A percentile compares a stretch with the other conserved stretches of the same genome.
phyloP scores from a whole-genome alignment of 179 eudicot species.

The Camellia oleifera region DNA sequence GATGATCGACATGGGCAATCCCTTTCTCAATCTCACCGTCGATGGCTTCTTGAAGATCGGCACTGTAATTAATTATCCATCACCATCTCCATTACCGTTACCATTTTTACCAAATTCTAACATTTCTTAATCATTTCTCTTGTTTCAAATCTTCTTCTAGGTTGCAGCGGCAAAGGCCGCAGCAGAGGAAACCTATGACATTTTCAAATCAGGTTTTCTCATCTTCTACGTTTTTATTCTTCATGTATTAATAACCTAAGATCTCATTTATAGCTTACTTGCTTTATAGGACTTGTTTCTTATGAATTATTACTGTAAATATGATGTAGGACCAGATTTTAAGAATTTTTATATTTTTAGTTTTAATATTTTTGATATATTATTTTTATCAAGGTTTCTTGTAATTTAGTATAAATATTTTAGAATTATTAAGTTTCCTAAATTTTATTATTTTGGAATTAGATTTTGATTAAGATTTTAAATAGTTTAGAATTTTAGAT shows the following conservation, averaged over 20 bases:
- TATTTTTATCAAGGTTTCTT: too few species aligned
- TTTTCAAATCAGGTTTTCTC: constrained; percentile 44
- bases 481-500: too few species aligned
- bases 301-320: too few species aligned
- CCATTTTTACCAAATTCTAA: not conserved
- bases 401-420: too few species aligned
- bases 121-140: not conserved
- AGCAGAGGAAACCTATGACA: constrained; percentile 64
- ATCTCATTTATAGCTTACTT: not conserved
- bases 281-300: not conserved
- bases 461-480: too few species aligned
- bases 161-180: constrained; percentile 65
- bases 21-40: constrained; percentile 60
- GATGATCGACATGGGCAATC: constrained; percentile 62
- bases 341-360: too few species aligned
- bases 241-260: not conserved
- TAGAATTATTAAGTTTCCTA: too few species aligned
- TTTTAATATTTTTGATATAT: too few species aligned
- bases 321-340: too few species aligned
- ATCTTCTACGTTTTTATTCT: not conserved
- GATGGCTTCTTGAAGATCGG: constrained; percentile 88
- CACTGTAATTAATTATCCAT: constrained; percentile 34
- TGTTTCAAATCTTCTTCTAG: constrained; percentile 31
- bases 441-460: too few species aligned
- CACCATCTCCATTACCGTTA: not conserved